Evolutionary conservation across 2,329 filamentous ascomycete genomes (phyloP).

Genomic region (Sporothrix protearum): DNA sequence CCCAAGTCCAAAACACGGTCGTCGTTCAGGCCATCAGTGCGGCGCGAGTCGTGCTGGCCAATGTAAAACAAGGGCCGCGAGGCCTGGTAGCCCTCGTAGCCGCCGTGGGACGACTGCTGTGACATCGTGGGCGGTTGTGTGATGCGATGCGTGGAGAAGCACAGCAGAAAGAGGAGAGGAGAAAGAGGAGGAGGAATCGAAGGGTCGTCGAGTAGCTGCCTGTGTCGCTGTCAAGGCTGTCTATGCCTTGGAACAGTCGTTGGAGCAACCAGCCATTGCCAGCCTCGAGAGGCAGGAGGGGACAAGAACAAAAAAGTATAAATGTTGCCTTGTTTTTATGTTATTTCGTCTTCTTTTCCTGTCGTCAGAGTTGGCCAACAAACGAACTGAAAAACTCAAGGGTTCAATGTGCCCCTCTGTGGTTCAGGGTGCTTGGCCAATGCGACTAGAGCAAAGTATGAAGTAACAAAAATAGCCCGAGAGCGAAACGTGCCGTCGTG

Average conservation of each 20-base stretch:
- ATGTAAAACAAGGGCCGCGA: slow-evolving; percentile 57
- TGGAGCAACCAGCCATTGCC: slow-evolving; percentile 12
- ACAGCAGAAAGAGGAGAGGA: background rate
- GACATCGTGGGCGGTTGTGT: slow-evolving; percentile 9
- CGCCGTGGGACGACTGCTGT: slow-evolving; percentile 15
- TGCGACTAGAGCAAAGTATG: slow-evolving; percentile 21
- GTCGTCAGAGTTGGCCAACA: background rate
- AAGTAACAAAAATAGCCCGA: slow-evolving; percentile 16
- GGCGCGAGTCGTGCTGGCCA: slow-evolving; percentile 68
- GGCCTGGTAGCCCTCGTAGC: slow-evolving; percentile 33
- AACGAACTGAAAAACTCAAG: slow-evolving; percentile 16
- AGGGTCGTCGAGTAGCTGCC: background rate
- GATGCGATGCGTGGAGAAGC: background rate
- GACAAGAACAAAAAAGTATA: background rate
- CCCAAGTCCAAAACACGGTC: slow-evolving; percentile 64
- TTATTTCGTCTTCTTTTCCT: background rate
- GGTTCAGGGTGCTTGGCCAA: slow-evolving; percentile 15
- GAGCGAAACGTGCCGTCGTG: background rate
- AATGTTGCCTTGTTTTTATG: background rate
- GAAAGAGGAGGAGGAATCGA: background rate
- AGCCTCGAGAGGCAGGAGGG: background rate
- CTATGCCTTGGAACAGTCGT: background rate
- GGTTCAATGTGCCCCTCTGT: slow-evolving; percentile 18
- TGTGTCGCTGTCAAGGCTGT: background rate
- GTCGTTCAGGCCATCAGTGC: slow-evolving; percentile 58